A percentile compares a stretch with the other conserved stretches of the same genome.
Evolutionary conservation across 169 alveolate species (phyloP).

Genomic region (Plasmodium blacklocki): DNA sequence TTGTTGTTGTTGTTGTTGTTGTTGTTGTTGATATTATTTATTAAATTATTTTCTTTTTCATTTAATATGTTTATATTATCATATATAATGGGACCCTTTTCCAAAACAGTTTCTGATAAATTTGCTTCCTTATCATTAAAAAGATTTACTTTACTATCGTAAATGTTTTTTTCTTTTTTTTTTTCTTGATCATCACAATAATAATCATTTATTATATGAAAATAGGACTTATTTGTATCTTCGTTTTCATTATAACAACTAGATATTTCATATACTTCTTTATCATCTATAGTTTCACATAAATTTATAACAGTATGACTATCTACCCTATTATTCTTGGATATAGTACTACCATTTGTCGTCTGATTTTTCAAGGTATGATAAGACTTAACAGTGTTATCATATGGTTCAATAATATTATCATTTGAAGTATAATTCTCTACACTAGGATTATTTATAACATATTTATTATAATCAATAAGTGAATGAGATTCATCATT

Average conservation of each 20-base stretch:
- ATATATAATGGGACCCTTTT: no score
- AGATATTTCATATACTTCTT: slow-evolving; percentile 11
- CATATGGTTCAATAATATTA: background rate
- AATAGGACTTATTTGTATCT: background rate
- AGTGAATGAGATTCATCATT: background rate
- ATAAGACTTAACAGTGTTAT: background rate
- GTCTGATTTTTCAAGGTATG: background rate
- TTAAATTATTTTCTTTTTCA: no score
- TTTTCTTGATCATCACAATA: no score
- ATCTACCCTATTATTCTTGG: background rate
- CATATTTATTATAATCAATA: background rate
- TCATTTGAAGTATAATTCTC: background rate
- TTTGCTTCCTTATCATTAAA: background rate
- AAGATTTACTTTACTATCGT: no score
- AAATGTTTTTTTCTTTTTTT: no score
- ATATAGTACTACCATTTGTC: background rate
- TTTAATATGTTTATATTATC: no score
- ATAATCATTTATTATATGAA: no score
- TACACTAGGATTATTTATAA: background rate
- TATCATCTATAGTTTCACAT: background rate
- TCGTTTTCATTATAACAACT: slow-evolving; percentile 15
- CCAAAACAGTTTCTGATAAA: background rate
- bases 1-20: no score
- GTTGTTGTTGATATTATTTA: no score
- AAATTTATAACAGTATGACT: background rate